Evolutionary conservation across 2,329 filamentous ascomycete genomes (phyloP), one percentile per base, ranked within the genome.

Genomic region (Colletotrichum paranaense): DNA sequence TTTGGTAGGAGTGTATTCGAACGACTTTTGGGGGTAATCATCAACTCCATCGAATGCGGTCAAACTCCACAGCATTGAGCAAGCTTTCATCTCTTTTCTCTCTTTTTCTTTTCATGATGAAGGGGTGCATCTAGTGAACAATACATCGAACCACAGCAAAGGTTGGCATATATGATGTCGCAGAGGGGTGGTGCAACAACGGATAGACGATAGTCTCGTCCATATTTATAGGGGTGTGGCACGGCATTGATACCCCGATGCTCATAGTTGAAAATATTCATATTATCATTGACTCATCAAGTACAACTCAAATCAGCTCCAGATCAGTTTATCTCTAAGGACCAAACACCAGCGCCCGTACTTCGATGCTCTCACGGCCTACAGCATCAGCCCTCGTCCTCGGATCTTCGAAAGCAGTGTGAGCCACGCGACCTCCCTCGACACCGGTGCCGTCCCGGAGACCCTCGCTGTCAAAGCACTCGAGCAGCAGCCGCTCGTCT

Each of bases 321-420:
- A 12, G 19, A 64, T 35, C 14, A 14, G 30, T 60, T 16, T 5
- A 22, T 8, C 16, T 56, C 16, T 56, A 89, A 16, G 87, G 85
- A 0, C 93, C 93, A 87, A 98, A 97, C 0, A 98, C 93, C 81
- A 98, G 86, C 46, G 94, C 92, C 77, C 95, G 88, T 19, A 98
- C 93, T 82, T 98, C 95, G 80, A 98, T 97, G 80, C 95, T 97
- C 86, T 97, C 94, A 76, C 95, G 88, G 0, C 89, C 89, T 75
- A 91, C 90, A 5, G 93, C 94, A 58, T 92, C 93, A 22, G 87
- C 84, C 3, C 91, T 89, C 1, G 93, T 94, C 73, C 92, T 86
- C 2, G 93, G 92, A 80, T 98, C 93, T 52, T 88, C 85, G 82
- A 98, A 98, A 0, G 95, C 95, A 11, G 92, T 92, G 83, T 97